Percentiles rank a stretch among this genome's conserved stretches.
These are phyloP conservation scores for Pythium vanterpoolii DNA, from an alignment of 352 stramenopile species.

Conservation along the genomic window DNA sequence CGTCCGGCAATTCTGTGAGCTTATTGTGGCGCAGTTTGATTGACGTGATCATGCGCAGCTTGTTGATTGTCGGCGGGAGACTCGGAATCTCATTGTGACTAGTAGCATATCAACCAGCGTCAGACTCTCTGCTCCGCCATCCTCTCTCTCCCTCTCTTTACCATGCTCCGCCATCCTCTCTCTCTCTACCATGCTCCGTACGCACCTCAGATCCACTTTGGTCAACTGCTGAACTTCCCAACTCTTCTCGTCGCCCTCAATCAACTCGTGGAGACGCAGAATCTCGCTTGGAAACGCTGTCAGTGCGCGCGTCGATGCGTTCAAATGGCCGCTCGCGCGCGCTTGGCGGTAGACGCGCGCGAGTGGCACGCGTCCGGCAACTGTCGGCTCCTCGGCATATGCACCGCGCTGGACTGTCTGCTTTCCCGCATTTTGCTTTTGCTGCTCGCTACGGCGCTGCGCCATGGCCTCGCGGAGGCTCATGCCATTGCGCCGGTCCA, in stretches of 20 bases:
- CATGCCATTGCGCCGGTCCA: conserved; percentile 32
- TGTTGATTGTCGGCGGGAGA: conserved; percentile 45
- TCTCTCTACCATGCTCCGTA: background rate
- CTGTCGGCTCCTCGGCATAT: background rate
- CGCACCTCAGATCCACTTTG: conserved; percentile 72
- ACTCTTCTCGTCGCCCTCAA: conserved; percentile 64
- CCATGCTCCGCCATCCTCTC: too few species aligned
- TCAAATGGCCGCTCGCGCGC: conserved; percentile 53
- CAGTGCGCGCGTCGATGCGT: conserved; percentile 56
- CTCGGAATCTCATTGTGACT: conserved; percentile 77
- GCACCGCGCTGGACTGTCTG: background rate
- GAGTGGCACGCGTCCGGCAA: conserved; percentile 12
- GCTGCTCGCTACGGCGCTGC: conserved; percentile 19
- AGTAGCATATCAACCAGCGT: background rate
- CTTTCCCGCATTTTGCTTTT: background rate
- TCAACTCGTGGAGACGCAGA: conserved; percentile 54
- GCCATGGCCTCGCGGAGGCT: conserved; percentile 46
- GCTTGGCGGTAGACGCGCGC: conserved; percentile 48
- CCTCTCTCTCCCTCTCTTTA: background rate
- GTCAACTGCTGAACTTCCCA: conserved; percentile 68
- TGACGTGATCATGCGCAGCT: conserved; percentile 44
- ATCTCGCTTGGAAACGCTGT: conserved; percentile 53
- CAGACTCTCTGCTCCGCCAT: background rate
- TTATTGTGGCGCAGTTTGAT: conserved; percentile 80
- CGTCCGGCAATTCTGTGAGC: conserved; percentile 42